These are phyloP conservation scores for Rosa lucieae DNA, from an alignment of 306 rosid species.

Conservation along the genomic window DNA sequence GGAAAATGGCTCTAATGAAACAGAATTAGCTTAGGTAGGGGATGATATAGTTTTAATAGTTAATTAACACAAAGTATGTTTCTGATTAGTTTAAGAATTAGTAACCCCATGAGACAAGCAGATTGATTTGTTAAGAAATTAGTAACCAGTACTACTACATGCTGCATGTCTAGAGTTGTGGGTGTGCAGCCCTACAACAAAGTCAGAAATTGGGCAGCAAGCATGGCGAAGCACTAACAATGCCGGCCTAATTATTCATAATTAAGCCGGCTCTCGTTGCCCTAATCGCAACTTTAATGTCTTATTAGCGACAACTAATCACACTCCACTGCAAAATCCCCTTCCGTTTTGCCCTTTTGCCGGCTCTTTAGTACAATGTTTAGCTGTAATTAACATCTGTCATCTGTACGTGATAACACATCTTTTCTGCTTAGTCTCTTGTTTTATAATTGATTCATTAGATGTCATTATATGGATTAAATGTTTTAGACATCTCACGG, in stretches of 20 bases:
- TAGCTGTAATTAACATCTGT: conserved; percentile 39
- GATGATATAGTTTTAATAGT: background rate
- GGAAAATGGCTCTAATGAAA: background rate
- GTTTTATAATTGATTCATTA: conserved; percentile 19
- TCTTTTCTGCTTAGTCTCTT: background rate
- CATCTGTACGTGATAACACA: background rate
- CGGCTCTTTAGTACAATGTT: conserved; percentile 51
- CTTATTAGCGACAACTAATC: conserved; percentile 36
- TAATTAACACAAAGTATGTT: conserved; percentile 20
- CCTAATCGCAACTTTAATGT: conserved; percentile 41
- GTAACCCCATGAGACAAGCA: conserved; percentile 28
- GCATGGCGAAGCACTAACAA: conserved; percentile 20
- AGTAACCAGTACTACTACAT: conserved; percentile 23
- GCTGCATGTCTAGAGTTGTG: conserved; percentile 41
- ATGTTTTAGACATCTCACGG: conserved; percentile 4
- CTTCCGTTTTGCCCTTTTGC: conserved; percentile 48
- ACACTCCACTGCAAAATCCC: conserved; percentile 22
- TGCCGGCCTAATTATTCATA: conserved; percentile 34
- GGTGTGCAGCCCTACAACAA: conserved; percentile 29
- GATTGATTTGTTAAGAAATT: conserved; percentile 26
- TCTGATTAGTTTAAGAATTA: conserved; percentile 24
- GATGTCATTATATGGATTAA: conserved; percentile 33
- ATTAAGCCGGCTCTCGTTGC: conserved; percentile 38
- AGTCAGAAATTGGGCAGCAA: conserved; percentile 36
- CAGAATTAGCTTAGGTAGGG: background rate